Conservation (phyloP, 148 eudicot species). For the Euryodendron excelsum region DNA sequence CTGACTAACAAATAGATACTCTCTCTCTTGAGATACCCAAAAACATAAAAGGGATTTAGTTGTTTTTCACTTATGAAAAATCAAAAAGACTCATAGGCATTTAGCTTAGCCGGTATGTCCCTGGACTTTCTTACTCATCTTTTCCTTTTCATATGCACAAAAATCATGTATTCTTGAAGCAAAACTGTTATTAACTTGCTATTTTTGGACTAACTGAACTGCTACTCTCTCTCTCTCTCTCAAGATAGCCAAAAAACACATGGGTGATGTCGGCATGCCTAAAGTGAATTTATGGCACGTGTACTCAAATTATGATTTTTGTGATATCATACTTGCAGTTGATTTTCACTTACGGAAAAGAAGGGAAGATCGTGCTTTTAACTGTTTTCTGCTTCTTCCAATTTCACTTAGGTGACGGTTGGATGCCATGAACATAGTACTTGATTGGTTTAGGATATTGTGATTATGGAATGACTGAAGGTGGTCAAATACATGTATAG, state of each 20-base stretch:
- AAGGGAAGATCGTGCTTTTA: no score
- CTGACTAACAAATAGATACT: background rate
- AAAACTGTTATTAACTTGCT: background rate
- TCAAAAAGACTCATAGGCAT: slow-evolving; percentile 57
- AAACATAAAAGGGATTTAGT: no score
- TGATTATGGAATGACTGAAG: background rate
- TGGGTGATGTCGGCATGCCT: background rate
- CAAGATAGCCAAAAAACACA: background rate
- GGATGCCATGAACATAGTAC: background rate
- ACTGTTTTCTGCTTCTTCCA: background rate
- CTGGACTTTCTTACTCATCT: background rate
- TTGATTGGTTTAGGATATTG: background rate
- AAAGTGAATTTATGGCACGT: background rate
- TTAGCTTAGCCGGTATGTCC: slow-evolving; percentile 50
- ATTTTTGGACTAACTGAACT: background rate
- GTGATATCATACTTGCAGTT: background rate
- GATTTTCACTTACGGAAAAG: no score
- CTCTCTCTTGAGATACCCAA: no score
- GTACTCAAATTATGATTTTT: background rate
- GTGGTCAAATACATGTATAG: background rate
- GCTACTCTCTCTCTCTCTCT: background rate
- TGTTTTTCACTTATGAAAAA: slow-evolving; percentile 48
- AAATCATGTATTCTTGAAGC: background rate
- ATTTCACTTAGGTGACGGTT: background rate
- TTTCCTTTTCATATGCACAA: background rate